Evolutionary conservation across 2,329 filamentous ascomycete species (phyloP).

Genomic region (Penicillium sp.): DNA sequence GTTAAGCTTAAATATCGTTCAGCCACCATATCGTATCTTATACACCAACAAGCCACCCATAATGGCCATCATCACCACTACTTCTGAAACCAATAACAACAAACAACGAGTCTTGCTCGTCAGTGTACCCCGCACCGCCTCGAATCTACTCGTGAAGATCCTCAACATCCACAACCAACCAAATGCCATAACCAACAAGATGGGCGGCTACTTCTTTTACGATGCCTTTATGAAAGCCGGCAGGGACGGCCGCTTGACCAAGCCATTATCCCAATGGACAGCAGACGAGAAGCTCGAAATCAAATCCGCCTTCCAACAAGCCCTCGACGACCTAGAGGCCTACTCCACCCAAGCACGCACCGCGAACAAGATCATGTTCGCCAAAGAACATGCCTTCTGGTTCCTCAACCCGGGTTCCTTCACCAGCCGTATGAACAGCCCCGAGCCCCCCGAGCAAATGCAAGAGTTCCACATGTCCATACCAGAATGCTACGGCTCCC

Average conservation of each 20-base stretch:
- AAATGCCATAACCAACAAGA: conserved; percentile 4
- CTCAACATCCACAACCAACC: conserved; percentile 16
- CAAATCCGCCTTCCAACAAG: conserved; percentile 25
- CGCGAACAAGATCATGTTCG: conserved; percentile 31
- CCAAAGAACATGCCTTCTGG: conserved; percentile 38
- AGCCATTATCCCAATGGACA: conserved; percentile 27
- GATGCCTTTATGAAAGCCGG: background rate
- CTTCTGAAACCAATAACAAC: background rate
- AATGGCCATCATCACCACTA: background rate
- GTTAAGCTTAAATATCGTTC: conserved; percentile 6
- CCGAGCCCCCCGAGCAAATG: background rate
- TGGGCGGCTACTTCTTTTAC: conserved; percentile 18
- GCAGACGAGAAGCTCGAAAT: conserved; percentile 22
- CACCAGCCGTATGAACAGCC: conserved; percentile 5
- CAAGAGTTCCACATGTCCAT: conserved; percentile 15
- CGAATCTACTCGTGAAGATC: conserved; percentile 17
- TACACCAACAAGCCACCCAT: background rate
- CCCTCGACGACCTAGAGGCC: conserved; percentile 27
- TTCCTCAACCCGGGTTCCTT: conserved; percentile 24
- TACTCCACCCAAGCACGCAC: conserved; percentile 19
- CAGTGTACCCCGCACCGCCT: conserved; percentile 17
- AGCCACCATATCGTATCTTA: background rate
- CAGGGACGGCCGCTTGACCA: conserved; percentile 4
- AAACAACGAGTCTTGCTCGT: conserved; percentile 7
- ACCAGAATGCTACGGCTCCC: conserved; percentile 10